Percentiles rank a stretch among this genome's conserved stretches.
Conservation (phyloP, 2,329 filamentous ascomycete species). For the Akanthomyces dipterigenus region DNA sequence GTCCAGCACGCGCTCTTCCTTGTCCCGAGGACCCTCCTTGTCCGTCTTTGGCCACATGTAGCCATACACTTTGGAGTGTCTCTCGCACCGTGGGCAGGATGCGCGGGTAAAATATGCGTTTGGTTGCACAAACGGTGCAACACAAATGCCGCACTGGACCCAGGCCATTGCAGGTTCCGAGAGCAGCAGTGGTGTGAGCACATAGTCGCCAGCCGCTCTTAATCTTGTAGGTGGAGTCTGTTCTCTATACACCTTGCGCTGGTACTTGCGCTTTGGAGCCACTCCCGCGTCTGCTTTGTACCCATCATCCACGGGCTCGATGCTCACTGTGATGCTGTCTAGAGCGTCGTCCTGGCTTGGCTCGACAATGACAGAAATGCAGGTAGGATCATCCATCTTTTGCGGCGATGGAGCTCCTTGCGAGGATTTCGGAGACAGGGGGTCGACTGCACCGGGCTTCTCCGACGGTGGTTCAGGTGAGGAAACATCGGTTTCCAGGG, state of each 20-base stretch:
- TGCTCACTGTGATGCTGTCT: slow-evolving; percentile 20
- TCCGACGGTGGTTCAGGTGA: slow-evolving; percentile 33
- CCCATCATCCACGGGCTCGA: slow-evolving; percentile 18
- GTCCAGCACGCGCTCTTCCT: slow-evolving; percentile 66
- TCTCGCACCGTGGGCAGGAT: slow-evolving; percentile 86
- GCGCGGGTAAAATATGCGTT: slow-evolving; percentile 82
- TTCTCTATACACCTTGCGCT: slow-evolving; percentile 28
- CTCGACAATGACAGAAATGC: not conserved
- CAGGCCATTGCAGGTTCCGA: slow-evolving; percentile 70
- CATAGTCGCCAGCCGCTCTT: slow-evolving; percentile 71
- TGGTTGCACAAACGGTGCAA: slow-evolving; percentile 74
- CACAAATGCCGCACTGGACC: slow-evolving; percentile 85
- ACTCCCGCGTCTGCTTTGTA: slow-evolving; percentile 11
- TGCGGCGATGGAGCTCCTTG: slow-evolving; percentile 7
- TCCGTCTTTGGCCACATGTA: slow-evolving; percentile 96
- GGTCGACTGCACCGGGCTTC: not conserved
- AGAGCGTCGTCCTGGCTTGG: not conserved
- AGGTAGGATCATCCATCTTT: not conserved
- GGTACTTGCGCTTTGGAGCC: slow-evolving; percentile 27
- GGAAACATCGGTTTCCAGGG: slow-evolving; percentile 38
- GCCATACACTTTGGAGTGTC: slow-evolving; percentile 92
- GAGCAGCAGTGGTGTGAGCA: slow-evolving; percentile 69
- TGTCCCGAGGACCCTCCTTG: slow-evolving; percentile 65
- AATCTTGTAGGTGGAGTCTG: slow-evolving; percentile 25
- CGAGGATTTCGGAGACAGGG: slow-evolving; percentile 1